Conservation (phyloP, 2,329 filamentous ascomycete genomes). For the Cadophora gregata region DNA sequence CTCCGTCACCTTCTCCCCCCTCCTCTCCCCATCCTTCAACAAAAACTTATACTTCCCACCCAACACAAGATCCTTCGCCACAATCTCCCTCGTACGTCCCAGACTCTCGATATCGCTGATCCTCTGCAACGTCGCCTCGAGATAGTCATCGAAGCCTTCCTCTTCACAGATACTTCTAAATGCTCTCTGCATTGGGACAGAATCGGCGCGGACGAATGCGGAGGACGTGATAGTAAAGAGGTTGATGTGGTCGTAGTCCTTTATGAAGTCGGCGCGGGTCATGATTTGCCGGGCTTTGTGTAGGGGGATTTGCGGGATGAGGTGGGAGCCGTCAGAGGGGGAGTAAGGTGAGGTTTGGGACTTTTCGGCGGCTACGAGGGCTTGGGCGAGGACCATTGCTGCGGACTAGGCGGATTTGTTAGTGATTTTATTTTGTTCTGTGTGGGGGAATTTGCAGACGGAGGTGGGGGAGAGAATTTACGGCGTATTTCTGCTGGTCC, state of each 20-base stretch:
- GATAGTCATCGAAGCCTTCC: slow-evolving; percentile 79
- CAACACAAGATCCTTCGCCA: slow-evolving; percentile 91
- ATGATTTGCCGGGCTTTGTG: slow-evolving; percentile 89
- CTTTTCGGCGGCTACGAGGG: slow-evolving; percentile 83
- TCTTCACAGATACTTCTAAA: slow-evolving; percentile 82
- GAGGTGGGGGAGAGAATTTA: slow-evolving; percentile 50
- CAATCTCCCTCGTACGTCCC: slow-evolving; percentile 90
- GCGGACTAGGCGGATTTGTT: slow-evolving; percentile 63
- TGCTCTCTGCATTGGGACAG: slow-evolving; percentile 93
- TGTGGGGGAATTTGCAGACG: neutral
- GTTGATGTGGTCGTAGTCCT: slow-evolving; percentile 90
- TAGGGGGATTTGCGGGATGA: slow-evolving; percentile 80
- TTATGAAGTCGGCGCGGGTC: slow-evolving; percentile 94
- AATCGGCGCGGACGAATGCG: slow-evolving; percentile 88
- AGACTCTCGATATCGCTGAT: slow-evolving; percentile 94
- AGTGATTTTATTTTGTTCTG: slow-evolving; percentile 5
- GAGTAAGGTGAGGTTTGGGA: slow-evolving; percentile 44
- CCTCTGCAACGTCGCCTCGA: slow-evolving; percentile 82
- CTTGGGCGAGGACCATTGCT: slow-evolving; percentile 90
- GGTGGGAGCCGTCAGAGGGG: slow-evolving; percentile 25
- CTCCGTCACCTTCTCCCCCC: slow-evolving; percentile 38
- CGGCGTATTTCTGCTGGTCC: slow-evolving; percentile 95
- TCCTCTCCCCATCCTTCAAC: slow-evolving; percentile 37
- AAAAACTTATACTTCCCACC: slow-evolving; percentile 78
- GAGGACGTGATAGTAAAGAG: slow-evolving; percentile 91